Evolutionary conservation across 345 rosid species (phyloP), one percentile per base, ranked within the genome.

Genomic region (Euphorbia tirucalli): DNA sequence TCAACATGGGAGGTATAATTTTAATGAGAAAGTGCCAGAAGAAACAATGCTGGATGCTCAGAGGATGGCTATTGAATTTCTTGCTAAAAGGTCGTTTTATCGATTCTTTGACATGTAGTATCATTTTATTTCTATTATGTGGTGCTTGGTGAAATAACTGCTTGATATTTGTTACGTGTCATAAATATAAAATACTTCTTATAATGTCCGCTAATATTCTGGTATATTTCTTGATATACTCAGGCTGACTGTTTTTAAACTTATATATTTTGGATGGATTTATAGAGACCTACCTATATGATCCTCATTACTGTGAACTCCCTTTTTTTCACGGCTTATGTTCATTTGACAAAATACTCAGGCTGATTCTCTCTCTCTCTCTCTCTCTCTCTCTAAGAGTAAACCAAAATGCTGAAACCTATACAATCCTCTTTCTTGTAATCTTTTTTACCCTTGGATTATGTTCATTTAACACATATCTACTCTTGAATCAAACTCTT

Each of bases 31-130:
- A 64, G 63, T 55, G n/a, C 64, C 32, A 66, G 75, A 66, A 43
- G 78, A 74, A 75, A 71, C 77, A 46, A 73, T 61, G 58, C 79
- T 81, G 74, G 89, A 88, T 71, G 93, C 87, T 5, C 83, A 89
- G 83, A 84, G 83, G 52, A 48, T 65, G 74, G 92, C 91, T n/a
- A 75, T 89, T 75, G 77, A 81, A 68, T 80, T 87, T 75, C 91
- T 93, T 68, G 87, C 93, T 22, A 75, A 66, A 74, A 89, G 93
- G 92, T 89, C 56, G 66, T 30, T 44, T 71, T 62, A 14, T 60
- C 21, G 14, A 46, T 32, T 64, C 11, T 71, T 68, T 11, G 25
- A 11, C 54, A 30, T 28, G 3, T 24, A 18, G 8, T 24, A 61
- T 37, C 11, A 28, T 50, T 30, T 49, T 11, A n/a, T 71, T 46